Percentiles rank a stretch among this genome's conserved stretches.
Evolutionary conservation across 768 basidiomycete genomes (phyloP).

Genomic region (Rhizopogon sp.): DNA sequence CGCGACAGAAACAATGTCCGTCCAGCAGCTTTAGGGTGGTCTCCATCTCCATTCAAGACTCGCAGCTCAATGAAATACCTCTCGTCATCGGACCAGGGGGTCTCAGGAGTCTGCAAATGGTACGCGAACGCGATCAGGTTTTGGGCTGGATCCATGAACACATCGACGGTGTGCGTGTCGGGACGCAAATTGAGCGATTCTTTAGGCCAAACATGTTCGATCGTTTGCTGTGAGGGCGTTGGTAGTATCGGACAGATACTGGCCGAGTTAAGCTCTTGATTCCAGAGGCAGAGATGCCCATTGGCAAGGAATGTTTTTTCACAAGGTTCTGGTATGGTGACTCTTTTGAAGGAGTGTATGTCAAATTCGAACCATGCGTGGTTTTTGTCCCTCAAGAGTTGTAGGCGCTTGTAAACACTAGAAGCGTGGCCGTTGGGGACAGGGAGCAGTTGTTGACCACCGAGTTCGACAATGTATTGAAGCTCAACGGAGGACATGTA

Average conservation of each 20-base stretch:
- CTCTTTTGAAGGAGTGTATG: neutral
- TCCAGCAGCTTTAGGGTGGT: neutral
- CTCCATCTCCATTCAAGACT: neutral
- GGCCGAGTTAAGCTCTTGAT: neutral
- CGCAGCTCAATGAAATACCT: neutral
- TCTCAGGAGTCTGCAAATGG: too few species aligned
- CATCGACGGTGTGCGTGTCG: neutral
- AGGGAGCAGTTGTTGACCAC: neutral
- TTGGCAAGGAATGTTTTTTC: neutral
- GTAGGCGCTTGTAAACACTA: neutral
- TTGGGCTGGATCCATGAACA: neutral
- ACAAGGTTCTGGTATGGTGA: neutral
- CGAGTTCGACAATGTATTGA: slow-evolving; percentile 3
- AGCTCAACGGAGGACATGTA: neutral
- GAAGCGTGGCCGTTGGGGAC: neutral
- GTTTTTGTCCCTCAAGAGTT: neutral
- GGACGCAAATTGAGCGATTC: too few species aligned
- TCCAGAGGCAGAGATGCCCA: neutral
- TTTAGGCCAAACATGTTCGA: too few species aligned
- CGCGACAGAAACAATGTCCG: neutral
- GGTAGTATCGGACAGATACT: neutral
- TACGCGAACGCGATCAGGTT: neutral
- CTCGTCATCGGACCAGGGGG: neutral
- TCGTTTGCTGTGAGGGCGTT: too few species aligned
- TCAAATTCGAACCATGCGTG: slow-evolving; percentile 2